A percentile compares a stretch with the other conserved stretches of the same genome.
Conservation (phyloP, 2,329 filamentous ascomycete species). For the Cladophialophora bantiana region DNA sequence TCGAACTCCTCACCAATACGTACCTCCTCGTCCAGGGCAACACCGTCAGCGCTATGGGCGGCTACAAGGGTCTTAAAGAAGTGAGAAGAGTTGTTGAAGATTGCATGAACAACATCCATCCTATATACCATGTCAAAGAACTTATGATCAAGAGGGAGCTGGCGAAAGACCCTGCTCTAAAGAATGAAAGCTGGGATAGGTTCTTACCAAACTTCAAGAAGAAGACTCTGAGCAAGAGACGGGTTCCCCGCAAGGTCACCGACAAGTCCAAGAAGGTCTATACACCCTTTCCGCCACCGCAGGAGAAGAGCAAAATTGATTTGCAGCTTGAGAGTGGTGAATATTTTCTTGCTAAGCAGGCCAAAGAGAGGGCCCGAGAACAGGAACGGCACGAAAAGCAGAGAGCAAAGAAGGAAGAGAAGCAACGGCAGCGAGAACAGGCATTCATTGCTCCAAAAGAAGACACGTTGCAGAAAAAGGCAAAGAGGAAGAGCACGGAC, state of each 20-base stretch:
- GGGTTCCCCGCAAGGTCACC: constrained; percentile 80
- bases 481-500: constrained; percentile 45
- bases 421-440: constrained; percentile 80
- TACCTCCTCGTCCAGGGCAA: constrained; percentile 97
- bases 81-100: constrained; percentile 88
- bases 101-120: constrained; percentile 94
- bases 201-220: constrained; percentile 98
- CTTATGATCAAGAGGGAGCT: constrained; percentile 93
- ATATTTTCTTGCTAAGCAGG: constrained; percentile 92
- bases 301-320: constrained; percentile 99
- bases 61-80: constrained; percentile 92
- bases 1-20: constrained; percentile 87
- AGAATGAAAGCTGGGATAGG: constrained; percentile 89
- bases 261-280: constrained; percentile 95
- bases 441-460: constrained; percentile 90
- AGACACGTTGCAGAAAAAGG: constrained; percentile 63
- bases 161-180: constrained; percentile 85
- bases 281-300: constrained; percentile 94
- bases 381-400: constrained; percentile 85
- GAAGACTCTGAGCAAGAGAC: constrained; percentile 82
- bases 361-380: constrained; percentile 81
- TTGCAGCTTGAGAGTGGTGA: constrained; percentile 97
- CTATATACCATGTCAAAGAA: constrained; percentile 92
- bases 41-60: constrained; percentile 90
- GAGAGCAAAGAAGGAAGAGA: constrained; percentile 85